Conservation (phyloP, 768 basidiomycete genomes). For the Suillus decipiens region DNA sequence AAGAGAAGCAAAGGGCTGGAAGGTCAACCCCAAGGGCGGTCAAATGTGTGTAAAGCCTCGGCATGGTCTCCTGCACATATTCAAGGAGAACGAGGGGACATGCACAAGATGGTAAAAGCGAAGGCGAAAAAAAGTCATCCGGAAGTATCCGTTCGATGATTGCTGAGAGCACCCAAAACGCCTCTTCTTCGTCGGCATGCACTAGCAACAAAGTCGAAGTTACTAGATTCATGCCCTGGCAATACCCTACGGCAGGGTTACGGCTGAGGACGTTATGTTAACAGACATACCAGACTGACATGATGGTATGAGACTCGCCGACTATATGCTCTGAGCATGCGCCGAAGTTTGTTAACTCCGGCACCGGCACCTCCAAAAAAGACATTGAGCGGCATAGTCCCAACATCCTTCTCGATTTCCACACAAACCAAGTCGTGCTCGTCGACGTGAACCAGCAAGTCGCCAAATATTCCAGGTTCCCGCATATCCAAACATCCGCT, state of each 20-base stretch:
- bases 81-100: conserved; percentile 91
- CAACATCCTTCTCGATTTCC: conserved; percentile 97
- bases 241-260: conserved; percentile 91
- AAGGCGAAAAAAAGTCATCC: conserved; percentile 91
- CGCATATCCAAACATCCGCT: conserved; percentile 90
- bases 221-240: conserved; percentile 94
- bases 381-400: conserved; percentile 92
- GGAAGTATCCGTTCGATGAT: conserved; percentile 90
- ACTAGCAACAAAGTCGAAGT: conserved; percentile 93
- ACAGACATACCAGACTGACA: not conserved
- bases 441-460: conserved; percentile 63
- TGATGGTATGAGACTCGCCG: conserved; percentile 54
- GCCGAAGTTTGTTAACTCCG: conserved; percentile 87
- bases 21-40: no score
- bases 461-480: conserved; percentile 88
- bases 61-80: conserved; percentile 76
- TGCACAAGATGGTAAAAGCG: conserved; percentile 87
- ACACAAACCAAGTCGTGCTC: conserved; percentile 50
- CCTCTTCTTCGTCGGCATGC: conserved; percentile 94
- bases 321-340: conserved; percentile 91
- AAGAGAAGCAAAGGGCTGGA: no score
- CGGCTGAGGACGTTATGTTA: conserved; percentile 51
- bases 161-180: conserved; percentile 91
- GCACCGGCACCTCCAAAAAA: conserved; percentile 98
- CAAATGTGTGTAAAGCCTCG: conserved; percentile 48